Evolutionary conservation across 306 rosid genomes (phyloP).

Genomic region (Castanea mollissima): DNA sequence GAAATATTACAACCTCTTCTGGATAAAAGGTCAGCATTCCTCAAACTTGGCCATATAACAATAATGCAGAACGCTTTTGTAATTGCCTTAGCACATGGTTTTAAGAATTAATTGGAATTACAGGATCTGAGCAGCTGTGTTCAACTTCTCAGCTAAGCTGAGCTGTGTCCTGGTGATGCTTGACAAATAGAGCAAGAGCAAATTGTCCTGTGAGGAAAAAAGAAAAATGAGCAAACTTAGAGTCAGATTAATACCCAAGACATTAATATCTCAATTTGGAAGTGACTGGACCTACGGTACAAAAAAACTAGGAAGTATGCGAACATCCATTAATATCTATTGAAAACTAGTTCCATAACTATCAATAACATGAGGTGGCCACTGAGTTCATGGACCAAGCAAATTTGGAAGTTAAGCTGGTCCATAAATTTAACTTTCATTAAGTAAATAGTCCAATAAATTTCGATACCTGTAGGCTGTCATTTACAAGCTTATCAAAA

Average conservation of each 20-base stretch:
- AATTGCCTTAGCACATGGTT: conserved; percentile 3
- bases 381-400: neutral
- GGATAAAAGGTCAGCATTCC: conserved; percentile 1
- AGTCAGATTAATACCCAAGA: neutral
- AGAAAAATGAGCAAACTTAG: neutral
- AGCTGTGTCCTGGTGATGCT: conserved; percentile 90
- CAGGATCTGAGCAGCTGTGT: conserved; percentile 94
- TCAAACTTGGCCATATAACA: conserved; percentile 9
- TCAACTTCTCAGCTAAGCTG: conserved; percentile 83
- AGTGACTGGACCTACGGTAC: neutral
- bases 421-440: neutral
- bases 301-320: neutral
- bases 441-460: neutral
- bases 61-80: neutral
- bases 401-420: neutral
- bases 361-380: neutral
- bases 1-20: conserved; percentile 22
- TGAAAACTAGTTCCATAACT: neutral
- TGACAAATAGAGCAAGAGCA: conserved; percentile 80
- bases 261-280: neutral
- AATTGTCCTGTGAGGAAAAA: conserved; percentile 55
- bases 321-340: neutral
- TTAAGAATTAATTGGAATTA: conserved; percentile 18
- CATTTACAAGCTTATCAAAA: conserved; percentile 84
- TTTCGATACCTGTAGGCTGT: conserved; percentile 68